These are phyloP conservation scores for Misopates orontium DNA, from an alignment of 257 asterid genomes.

Conservation along the genomic window DNA sequence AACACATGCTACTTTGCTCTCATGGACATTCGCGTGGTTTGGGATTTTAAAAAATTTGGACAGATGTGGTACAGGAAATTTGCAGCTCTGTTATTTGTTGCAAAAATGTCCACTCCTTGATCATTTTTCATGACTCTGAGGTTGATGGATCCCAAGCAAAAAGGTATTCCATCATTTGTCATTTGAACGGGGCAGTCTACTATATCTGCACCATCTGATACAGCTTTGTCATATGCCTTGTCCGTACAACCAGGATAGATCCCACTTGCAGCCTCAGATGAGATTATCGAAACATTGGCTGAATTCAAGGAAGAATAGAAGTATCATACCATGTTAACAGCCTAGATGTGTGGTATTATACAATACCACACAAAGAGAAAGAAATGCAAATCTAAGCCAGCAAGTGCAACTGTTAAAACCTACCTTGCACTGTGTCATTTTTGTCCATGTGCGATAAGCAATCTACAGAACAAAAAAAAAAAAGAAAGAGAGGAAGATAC, in stretches of 20 bases:
- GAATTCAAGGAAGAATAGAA: conserved; percentile 27
- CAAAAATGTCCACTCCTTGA: too few relatives aligned
- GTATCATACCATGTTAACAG: conserved; percentile 17
- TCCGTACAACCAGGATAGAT: conserved; percentile 83
- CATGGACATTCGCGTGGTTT: too few relatives aligned
- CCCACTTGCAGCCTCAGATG: conserved; percentile 91
- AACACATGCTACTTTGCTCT: too few relatives aligned
- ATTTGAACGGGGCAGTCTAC: conserved; percentile 88
- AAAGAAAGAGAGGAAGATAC: background rate
- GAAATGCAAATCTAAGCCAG: background rate
- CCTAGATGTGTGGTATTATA: too few relatives aligned
- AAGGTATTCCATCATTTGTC: conserved; percentile 67
- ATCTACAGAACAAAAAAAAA: conserved; percentile 56
- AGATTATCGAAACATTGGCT: conserved; percentile 56
- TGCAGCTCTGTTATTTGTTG: conserved; percentile 57
- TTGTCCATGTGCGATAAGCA: conserved; percentile 72
- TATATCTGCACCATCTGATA: conserved; percentile 69
- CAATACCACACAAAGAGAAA: conserved; percentile 12
- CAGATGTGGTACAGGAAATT: too few relatives aligned
- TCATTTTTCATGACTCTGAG: too few relatives aligned
- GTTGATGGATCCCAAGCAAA: conserved; percentile 85
- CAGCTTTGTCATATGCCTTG: conserved; percentile 60
- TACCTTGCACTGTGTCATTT: conserved; percentile 52
- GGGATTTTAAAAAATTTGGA: too few relatives aligned
- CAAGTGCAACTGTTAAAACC: conserved; percentile 4